Evolutionary conservation across 2,329 filamentous ascomycete species (phyloP).

Genomic region (Hypoxylon rubiginosum): DNA sequence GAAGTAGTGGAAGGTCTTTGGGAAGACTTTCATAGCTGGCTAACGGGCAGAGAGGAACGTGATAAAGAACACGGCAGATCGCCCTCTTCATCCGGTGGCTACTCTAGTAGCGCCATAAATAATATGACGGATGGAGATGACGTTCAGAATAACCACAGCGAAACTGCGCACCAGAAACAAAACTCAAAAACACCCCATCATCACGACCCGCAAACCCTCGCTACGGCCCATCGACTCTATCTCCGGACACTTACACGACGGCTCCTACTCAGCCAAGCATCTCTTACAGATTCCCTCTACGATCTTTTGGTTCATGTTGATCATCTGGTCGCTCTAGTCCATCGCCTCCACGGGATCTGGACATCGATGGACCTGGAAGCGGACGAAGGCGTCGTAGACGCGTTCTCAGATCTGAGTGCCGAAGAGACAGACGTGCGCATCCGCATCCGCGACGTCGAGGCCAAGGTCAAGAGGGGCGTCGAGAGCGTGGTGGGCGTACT

Average conservation of each 20-base stretch:
- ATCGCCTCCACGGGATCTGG: conserved; percentile 82
- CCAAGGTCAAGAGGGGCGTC: conserved; percentile 75
- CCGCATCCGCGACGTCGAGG: conserved; percentile 74
- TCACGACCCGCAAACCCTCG: conserved; percentile 87
- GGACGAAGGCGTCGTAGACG: conserved; percentile 85
- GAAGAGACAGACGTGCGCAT: conserved; percentile 78
- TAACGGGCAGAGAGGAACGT: conserved; percentile 61
- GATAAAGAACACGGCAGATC: conserved; percentile 36
- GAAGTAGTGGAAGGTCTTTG: conserved; percentile 88
- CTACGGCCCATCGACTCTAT: conserved; percentile 83
- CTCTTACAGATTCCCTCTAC: conserved; percentile 76
- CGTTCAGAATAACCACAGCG: conserved; percentile 30
- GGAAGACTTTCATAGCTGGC: conserved; percentile 83
- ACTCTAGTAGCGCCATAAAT: neutral
- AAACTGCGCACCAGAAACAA: conserved; percentile 37
- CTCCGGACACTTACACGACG: conserved; percentile 75
- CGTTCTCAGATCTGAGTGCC: conserved; percentile 76
- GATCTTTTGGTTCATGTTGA: conserved; percentile 81
- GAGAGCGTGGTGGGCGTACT: conserved; percentile 73
- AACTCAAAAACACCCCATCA: conserved; percentile 47
- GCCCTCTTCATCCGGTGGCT: conserved; percentile 24
- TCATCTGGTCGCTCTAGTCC: conserved; percentile 81
- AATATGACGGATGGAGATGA: neutral
- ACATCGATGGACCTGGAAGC: conserved; percentile 82
- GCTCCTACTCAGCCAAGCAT: conserved; percentile 73